A percentile compares a stretch with the other conserved stretches of the same genome.
Evolutionary conservation across 352 stramenopile genomes (phyloP).

Genomic region (Globisporangium paddicum): DNA sequence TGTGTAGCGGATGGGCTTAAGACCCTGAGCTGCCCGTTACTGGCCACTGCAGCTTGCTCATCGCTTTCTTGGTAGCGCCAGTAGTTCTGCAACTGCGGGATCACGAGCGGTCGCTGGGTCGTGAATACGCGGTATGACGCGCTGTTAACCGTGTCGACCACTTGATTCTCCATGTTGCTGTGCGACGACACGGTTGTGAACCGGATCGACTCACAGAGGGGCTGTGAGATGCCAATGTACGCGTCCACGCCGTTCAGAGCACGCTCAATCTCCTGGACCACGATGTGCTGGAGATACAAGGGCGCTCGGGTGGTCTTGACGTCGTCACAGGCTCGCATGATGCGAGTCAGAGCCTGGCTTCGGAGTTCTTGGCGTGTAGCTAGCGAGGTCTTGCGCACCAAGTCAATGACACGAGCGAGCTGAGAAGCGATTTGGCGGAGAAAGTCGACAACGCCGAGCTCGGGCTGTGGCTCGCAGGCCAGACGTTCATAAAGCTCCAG

Average conservation of each 20-base stretch:
- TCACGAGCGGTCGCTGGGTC: slow-evolving; percentile 37
- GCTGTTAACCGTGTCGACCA: slow-evolving; percentile 33
- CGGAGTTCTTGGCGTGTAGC: slow-evolving; percentile 11
- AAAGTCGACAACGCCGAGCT: slow-evolving; percentile 78
- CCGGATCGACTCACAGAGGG: slow-evolving; percentile 38
- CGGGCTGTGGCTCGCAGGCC: slow-evolving; percentile 38
- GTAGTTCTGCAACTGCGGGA: slow-evolving; percentile 38
- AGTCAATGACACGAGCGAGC: slow-evolving; percentile 17
- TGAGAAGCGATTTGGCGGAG: slow-evolving; percentile 29
- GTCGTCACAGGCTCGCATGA: slow-evolving; percentile 55
- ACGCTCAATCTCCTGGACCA: slow-evolving; percentile 44
- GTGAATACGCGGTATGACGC: slow-evolving; percentile 51
- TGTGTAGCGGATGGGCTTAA: slow-evolving; percentile 22
- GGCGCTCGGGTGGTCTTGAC: slow-evolving; percentile 10
- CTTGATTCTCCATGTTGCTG: slow-evolving; percentile 48
- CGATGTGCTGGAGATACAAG: slow-evolving; percentile 36
- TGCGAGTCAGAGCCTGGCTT: slow-evolving; percentile 35
- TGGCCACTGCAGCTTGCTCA: neutral
- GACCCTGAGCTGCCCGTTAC: slow-evolving; percentile 18
- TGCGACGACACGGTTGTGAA: slow-evolving; percentile 45
- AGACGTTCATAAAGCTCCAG: slow-evolving; percentile 43
- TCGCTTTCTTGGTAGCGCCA: slow-evolving; percentile 22
- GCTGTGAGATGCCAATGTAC: slow-evolving; percentile 58
- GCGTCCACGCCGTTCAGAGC: slow-evolving; percentile 58
- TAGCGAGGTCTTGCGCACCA: slow-evolving; percentile 9